Evolutionary conservation across 2,329 filamentous ascomycete species (phyloP).

Genomic region (Trichoderma aggressivum): DNA sequence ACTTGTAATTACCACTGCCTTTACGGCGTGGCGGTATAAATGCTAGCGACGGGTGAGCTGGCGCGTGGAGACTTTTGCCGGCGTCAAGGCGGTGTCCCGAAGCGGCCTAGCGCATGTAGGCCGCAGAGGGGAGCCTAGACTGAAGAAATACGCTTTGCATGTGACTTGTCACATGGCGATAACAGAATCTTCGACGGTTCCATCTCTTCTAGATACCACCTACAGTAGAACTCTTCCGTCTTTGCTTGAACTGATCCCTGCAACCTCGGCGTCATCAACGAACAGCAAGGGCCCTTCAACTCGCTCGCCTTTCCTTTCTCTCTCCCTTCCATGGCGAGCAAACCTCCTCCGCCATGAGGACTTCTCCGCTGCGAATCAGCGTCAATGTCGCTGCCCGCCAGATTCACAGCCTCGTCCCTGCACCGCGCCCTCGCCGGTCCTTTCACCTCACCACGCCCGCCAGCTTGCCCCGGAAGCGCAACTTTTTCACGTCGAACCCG

Average conservation of each 20-base stretch:
- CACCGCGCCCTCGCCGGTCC: constrained; percentile 31
- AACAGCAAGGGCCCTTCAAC: neutral
- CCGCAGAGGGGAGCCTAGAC: neutral
- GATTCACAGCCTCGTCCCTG: constrained; percentile 29
- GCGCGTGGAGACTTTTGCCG: constrained; percentile 10
- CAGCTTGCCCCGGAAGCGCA: constrained; percentile 51
- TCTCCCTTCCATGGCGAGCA: neutral
- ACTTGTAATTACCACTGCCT: constrained; percentile 18
- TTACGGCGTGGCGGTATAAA: constrained; percentile 19
- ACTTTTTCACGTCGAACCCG: constrained; percentile 65
- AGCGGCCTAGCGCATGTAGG: neutral
- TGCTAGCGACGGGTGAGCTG: neutral
- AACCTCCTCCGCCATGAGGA: constrained; percentile 29
- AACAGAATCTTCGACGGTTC: constrained; percentile 12
- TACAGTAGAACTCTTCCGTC: neutral
- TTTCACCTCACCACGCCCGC: constrained; percentile 47
- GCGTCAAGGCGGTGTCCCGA: constrained; percentile 12
- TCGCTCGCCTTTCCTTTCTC: neutral
- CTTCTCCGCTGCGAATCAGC: constrained; percentile 32
- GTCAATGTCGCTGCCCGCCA: constrained; percentile 30
- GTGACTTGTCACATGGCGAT: constrained; percentile 27
- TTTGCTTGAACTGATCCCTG: neutral
- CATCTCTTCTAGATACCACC: no score
- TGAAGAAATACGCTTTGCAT: no score
- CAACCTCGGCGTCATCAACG: neutral